Evolutionary conservation across 495 filamentous ascomycete species (phyloP), one percentile per base, ranked within the genome.

Genomic region (Penicilliopsis zonata): DNA sequence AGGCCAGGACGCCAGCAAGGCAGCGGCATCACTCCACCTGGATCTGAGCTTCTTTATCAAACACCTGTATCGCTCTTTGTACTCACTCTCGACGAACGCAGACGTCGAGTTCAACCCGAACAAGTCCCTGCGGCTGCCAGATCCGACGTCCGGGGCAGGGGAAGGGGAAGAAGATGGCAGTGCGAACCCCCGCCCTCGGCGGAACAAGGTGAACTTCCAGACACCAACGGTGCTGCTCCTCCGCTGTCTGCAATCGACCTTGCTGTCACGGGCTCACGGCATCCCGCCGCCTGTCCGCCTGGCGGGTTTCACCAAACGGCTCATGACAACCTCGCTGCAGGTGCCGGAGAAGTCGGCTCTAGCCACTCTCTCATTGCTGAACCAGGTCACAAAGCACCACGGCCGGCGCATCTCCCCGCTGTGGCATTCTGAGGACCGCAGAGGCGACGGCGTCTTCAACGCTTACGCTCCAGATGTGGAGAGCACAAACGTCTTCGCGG

Each of bases 31-130:
- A 6, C 73, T 95, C 2, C 77, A 84, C 40, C 76, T 98, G 18
- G 92, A 98, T 53, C 72, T 98, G 13, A 80, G 76, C 45, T 94
- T 87, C 70, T 98, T 98, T 70, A 83, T 80, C 49, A 80, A 79
- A 19, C 82, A 94, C 52, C 82, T 96, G 26, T 96, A 93, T 66
- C 75, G 76, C 33, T 78, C 75, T 10, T 73, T 98, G 2, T 66
- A 88, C 41, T 65, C 76, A 9, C 70, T 90, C 13, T 72, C 78
- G 8, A 67, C 86, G 18, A 79, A 88, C 50, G 65, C 90, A 0
- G 86, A 94, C 47, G 74, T 96, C 40, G 92, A 96, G 53, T 69
- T 78, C 44, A 80, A 80, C 51, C 55, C 65, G 17, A 67, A 74
- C 23, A 88, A 84, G 46, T 80, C 85, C 10, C 69, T 87, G 3